Evolutionary conservation across 2,329 filamentous ascomycete genomes (phyloP).

Genomic region (Xylaria sp.): DNA sequence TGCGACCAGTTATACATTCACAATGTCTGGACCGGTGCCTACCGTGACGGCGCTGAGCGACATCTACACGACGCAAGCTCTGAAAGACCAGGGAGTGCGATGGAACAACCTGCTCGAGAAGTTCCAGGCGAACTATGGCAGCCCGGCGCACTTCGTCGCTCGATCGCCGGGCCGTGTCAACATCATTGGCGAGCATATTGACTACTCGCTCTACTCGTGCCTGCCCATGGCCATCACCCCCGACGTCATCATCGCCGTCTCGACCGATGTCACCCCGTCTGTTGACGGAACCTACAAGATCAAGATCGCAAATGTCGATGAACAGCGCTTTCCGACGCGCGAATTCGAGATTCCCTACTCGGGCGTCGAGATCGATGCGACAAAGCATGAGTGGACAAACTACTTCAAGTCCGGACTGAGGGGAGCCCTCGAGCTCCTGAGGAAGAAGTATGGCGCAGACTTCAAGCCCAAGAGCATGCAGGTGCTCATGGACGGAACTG

Average conservation of each 20-base stretch:
- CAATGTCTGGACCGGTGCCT: slow-evolving; percentile 73
- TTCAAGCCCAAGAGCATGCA: slow-evolving; percentile 83
- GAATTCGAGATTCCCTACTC: slow-evolving; percentile 77
- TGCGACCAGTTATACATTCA: slow-evolving; percentile 10
- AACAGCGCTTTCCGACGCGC: slow-evolving; percentile 77
- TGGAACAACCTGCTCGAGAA: slow-evolving; percentile 79
- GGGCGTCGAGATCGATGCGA: slow-evolving; percentile 83
- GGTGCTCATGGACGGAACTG: slow-evolving; percentile 88
- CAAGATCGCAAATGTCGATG: slow-evolving; percentile 82
- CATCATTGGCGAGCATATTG: slow-evolving; percentile 99
- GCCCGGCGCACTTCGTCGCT: slow-evolving; percentile 80
- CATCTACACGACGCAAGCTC: slow-evolving; percentile 82
- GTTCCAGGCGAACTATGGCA: slow-evolving; percentile 78
- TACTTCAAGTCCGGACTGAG: slow-evolving; percentile 95
- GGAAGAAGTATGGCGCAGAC: slow-evolving; percentile 68
- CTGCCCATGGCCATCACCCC: slow-evolving; percentile 95
- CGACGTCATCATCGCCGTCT: slow-evolving; percentile 88
- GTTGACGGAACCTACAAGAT: slow-evolving; percentile 70
- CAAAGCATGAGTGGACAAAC: slow-evolving; percentile 93
- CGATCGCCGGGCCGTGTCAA: slow-evolving; percentile 95
- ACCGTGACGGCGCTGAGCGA: slow-evolving; percentile 78
- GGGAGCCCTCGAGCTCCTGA: slow-evolving; percentile 82
- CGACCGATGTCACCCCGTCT: slow-evolving; percentile 58
- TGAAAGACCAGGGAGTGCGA: slow-evolving; percentile 73
- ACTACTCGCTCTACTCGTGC: slow-evolving; percentile 97